Evolutionary conservation across 2,329 filamentous ascomycete species (phyloP), one percentile per base, ranked within the genome.

Genomic region (Pseudopyricularia cyperi): DNA sequence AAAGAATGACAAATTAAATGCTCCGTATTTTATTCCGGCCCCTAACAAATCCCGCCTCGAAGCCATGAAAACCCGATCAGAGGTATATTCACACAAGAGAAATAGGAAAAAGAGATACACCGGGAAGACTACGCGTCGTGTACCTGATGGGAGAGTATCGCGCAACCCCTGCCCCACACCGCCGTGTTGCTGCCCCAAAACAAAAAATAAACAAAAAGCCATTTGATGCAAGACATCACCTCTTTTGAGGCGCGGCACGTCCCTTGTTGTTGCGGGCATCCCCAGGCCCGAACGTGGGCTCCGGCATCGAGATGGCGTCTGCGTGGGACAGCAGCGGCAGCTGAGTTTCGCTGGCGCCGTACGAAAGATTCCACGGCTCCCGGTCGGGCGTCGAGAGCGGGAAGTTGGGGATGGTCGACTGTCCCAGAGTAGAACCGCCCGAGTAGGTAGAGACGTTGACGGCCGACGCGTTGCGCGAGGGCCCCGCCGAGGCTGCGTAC

Each of bases 221-320:
- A n/a, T n/a, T n/a, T n/a, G n/a, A n/a, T n/a, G 11, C 33, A n/a
- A 14, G 4, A 4, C 11, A 44, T 44, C 7, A 44, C 39, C 39
- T 44, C 12, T 44, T 24, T 19, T 44, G 39, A 15, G 11, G 17
- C 14, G 19, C 39, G 14, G 39, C 19, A 8, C 39, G 39, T 14
- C 9, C 11, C 39, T 44, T 44, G 54, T 69, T 70, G 46, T 61
- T 52, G 52, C 57, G 28, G 28, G 52, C 1, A 50, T 53, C 42
- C 65, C 64, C 65, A 1, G 65, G 62, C 5, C 66, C 62, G 49
- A 68, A 68, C 0, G 64, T 63, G n/a, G 64, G 62, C 22, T 59
- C 55, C 3, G 60, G 59, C 3, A 50, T 48, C 1, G 54, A 26
- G 47, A 58, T 39, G 22, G 55, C 55, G 19, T 54, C 55, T 4